Base-by-base conservation (phyloP, 352 stramenopile species). In the Detonula confervacea region DNA sequence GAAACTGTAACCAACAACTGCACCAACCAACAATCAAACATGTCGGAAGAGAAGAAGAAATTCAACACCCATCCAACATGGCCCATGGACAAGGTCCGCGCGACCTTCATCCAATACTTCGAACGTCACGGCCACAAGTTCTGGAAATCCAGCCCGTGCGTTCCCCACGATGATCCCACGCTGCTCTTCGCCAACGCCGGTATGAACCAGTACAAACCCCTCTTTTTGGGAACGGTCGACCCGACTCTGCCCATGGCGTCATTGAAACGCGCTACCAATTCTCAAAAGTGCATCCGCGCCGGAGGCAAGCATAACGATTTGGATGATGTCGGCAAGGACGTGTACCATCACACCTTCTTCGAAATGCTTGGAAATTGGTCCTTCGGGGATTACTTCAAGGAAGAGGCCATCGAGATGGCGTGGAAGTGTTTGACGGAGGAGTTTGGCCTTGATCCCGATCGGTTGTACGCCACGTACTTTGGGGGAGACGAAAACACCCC, bases 391-490 rank as follows among this genome's bases (percentile, higher is more conserved):
- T 99, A 99, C 88, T 99, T 98, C 86, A 99, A 99, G 79, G 90
- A 97, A 39, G 95, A 98, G 70, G 96, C 96, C 16, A 98, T 99
- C 78, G 76, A 79, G 3, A 96, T 96, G 90, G 94, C 95, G 35
- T 98, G 96, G 96, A 83, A 94, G 20, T 98, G 97, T 63, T 87
- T 99, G 27, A 98, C 94, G 0, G 87, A 97, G 35, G 95, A 97
- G 59, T 94, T 96, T 59, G 85, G 86, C 11, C 80, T 97, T 4
- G 79, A 95, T 60, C 55, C 69, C 33, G 52, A 24, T 57, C 90
- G 97, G 11, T 86, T 99, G 1, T 99, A 99, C 83, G 97, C 97
- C 14, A 99, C 97, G 29, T 99, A 99, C 91, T 99, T 99, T 90
- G 97, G 95, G 39, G 97, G 97, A 27, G 96, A 99, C 80, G 96